These are phyloP conservation scores for Cunninghamia lanceolata DNA, from an alignment of 75 land plant species.

Conservation along the genomic window DNA sequence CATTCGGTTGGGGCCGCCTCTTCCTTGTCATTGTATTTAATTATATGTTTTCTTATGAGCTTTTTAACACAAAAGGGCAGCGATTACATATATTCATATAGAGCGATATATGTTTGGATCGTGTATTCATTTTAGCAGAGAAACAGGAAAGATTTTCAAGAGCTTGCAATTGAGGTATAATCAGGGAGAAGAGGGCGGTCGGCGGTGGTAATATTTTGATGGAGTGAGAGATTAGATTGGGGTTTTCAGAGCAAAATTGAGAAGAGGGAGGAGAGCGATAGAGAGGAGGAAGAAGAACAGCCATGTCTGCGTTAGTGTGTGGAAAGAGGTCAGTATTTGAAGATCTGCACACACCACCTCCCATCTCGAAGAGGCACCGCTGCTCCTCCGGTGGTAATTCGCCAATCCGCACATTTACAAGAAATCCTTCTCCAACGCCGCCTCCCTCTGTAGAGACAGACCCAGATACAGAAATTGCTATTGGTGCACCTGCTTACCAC, in stretches of 20 bases:
- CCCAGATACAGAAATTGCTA: neutral
- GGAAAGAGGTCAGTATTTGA: conserved; percentile 59
- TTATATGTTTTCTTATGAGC: too few relatives aligned
- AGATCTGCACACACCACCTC: conserved; percentile 48
- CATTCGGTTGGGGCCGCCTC: too few relatives aligned
- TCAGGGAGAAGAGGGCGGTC: neutral
- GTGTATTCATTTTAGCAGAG: neutral
- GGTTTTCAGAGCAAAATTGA: neutral
- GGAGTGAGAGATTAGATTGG: neutral
- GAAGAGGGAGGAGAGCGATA: neutral
- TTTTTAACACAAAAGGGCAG: neutral
- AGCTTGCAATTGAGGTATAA: neutral
- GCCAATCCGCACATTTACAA: conserved; percentile 24
- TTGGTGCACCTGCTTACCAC: neutral
- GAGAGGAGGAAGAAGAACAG: conserved; percentile 5
- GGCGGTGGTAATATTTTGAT: neutral
- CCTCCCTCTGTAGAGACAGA: neutral
- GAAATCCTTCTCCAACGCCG: neutral
- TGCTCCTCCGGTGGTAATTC: conserved; percentile 29
- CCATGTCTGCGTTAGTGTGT: conserved; percentile 63
- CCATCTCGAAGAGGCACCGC: conserved; percentile 35
- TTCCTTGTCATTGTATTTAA: too few relatives aligned
- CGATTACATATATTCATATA: too few relatives aligned
- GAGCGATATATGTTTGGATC: neutral
- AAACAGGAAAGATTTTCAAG: neutral